These are phyloP conservation scores for Cryphonectria naterciae DNA, from an alignment of 2,329 filamentous ascomycete genomes.

Conservation along the genomic window DNA sequence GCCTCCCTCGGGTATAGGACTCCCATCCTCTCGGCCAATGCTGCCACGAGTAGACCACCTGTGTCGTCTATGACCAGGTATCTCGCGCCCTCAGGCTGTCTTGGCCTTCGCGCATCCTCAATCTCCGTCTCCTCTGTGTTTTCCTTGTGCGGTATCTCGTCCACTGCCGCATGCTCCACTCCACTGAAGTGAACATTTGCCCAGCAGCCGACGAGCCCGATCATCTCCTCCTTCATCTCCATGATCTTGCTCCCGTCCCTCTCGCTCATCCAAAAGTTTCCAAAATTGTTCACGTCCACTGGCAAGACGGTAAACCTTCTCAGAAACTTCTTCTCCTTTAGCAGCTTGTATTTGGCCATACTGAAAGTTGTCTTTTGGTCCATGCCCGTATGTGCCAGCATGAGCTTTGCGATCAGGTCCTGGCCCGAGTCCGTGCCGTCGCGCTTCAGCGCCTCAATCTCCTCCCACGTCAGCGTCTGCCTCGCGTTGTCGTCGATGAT, in stretches of 20 bases:
- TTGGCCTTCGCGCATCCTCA: conserved; percentile 31
- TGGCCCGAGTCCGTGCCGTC: conserved; percentile 79
- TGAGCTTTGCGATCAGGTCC: conserved; percentile 89
- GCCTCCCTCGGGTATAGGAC: conserved; percentile 61
- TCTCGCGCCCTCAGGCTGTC: conserved; percentile 47
- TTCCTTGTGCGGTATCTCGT: conserved; percentile 28
- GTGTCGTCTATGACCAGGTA: conserved; percentile 90
- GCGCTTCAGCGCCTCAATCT: conserved; percentile 74
- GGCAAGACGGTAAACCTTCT: conserved; percentile 84
- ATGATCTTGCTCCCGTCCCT: conserved; percentile 80
- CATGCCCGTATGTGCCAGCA: conserved; percentile 85
- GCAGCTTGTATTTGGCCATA: conserved; percentile 90
- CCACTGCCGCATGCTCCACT: conserved; percentile 34
- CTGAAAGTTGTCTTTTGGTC: conserved; percentile 95
- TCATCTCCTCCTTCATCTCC: conserved; percentile 82
- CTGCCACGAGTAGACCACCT: conserved; percentile 78
- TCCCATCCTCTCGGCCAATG: conserved; percentile 87
- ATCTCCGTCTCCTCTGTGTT: conserved; percentile 35
- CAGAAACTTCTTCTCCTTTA: conserved; percentile 94
- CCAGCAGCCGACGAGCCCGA: conserved; percentile 85
- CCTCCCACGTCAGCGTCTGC: conserved; percentile 77
- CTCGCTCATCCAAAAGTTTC: conserved; percentile 77
- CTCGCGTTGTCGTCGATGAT: conserved; percentile 65
- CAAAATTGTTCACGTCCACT: conserved; percentile 76
- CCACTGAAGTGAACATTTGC: conserved; percentile 81